These are phyloP conservation scores for Fabrea salina DNA, from an alignment of 169 alveolate genomes.

Conservation along the genomic window DNA sequence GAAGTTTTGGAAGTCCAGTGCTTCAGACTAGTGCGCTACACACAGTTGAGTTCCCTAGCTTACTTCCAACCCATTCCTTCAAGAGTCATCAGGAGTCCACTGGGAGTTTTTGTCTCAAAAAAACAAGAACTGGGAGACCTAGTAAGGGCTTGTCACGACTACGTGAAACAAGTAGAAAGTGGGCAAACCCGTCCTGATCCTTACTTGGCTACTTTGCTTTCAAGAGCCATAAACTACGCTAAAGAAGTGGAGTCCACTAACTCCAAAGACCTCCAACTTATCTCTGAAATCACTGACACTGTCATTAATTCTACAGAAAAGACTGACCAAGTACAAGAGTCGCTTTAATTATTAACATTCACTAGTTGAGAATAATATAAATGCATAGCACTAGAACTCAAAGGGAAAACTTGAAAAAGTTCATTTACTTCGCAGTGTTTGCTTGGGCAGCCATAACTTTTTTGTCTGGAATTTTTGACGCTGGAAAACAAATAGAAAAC, in stretches of 20 bases:
- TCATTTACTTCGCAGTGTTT: no score
- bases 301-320: no score
- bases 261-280: background rate
- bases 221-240: background rate
- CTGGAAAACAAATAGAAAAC: no score
- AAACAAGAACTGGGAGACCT: background rate
- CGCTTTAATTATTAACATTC: no score
- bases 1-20: conserved; percentile 9
- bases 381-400: no score
- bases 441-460: no score
- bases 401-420: no score
- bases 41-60: background rate
- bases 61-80: background rate
- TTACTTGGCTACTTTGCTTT: background rate
- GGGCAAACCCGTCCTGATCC: background rate
- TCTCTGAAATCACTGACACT: background rate
- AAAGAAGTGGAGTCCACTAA: background rate
- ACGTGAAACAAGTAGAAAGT: background rate
- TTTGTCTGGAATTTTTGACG: no score
- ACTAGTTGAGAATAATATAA: no score
- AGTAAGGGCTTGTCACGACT: background rate
- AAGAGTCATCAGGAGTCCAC: background rate
- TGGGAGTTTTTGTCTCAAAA: background rate
- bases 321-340: no score
- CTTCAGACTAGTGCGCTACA: background rate